Conservation (phyloP, 495 filamentous ascomycete genomes). For the Xylaria curta region DNA sequence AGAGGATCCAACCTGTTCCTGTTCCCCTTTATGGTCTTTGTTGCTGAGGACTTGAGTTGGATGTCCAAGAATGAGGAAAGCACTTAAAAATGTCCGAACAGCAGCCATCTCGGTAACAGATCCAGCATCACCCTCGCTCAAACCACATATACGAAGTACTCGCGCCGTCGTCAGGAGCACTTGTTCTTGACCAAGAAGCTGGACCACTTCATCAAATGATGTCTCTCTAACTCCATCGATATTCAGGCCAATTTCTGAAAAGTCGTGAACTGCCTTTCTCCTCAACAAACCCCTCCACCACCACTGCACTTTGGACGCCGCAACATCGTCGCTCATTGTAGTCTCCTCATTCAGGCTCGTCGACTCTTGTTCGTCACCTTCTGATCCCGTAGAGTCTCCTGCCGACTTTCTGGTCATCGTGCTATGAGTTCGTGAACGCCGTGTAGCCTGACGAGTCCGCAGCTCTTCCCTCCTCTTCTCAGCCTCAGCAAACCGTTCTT, state of each 20-base stretch:
- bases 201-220: conserved; percentile 81
- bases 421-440: conserved; percentile 69
- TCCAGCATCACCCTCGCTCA: conserved; percentile 73
- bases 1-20: conserved; percentile 70
- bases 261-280: conserved; percentile 67
- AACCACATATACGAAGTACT: conserved; percentile 76
- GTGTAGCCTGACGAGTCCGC: conserved; percentile 61
- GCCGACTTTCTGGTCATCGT: conserved; percentile 58
- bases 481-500: conserved; percentile 86
- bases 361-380: conserved; percentile 55
- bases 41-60: conserved; percentile 87
- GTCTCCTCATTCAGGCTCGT: conserved; percentile 50
- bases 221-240: conserved; percentile 75
- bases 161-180: conserved; percentile 73
- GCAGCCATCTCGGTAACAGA: conserved; percentile 77
- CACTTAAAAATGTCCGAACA: conserved; percentile 88
- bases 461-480: conserved; percentile 73
- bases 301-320: conserved; percentile 75
- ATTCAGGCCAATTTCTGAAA: conserved; percentile 71
- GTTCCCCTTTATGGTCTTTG: conserved; percentile 71
- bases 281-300: conserved; percentile 72
- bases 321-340: conserved; percentile 68
- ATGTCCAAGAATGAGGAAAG: conserved; percentile 91
- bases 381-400: conserved; percentile 56
- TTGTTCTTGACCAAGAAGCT: conserved; percentile 74